Base-by-base conservation (phyloP, 2,329 filamentous ascomycete genomes). In the Trichoderma citrinoviride region DNA sequence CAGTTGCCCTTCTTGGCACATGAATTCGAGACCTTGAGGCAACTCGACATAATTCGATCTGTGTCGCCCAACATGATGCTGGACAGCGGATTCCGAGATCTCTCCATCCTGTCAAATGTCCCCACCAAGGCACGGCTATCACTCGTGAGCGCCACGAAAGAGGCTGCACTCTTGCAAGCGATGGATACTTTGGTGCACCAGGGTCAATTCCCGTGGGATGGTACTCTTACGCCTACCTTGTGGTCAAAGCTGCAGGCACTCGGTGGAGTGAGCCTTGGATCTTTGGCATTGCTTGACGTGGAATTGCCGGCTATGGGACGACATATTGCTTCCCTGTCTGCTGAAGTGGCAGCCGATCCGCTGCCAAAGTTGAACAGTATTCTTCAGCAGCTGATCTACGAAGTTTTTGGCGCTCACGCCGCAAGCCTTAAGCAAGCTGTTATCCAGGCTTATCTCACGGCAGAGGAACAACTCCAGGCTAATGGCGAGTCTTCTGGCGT, bases 271-370 rank as follows among this genome's bases (percentile, higher is more conserved):
- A 83, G 79, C 52, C 77, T 92, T 44, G 82, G 82, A 52, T 85
- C 87, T 47, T 77, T 92, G 54, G 81, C 84, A 50, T 80, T 89
- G 19, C 79, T 92, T 0, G 87, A 90, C 73, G 78, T 81, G 1
- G 90, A 92, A 71, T 76, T 91, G 56, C 86, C 87, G 8, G 78
- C 84, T 3, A 77, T 91, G 66, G 85, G 85, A 10, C 80, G 81
- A 50, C 82, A 86, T 64, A 70, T 90, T 27, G 77, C 83, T 54
- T 73, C 76, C 41, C 80, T 85, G 65, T 82, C 81, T 61, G 71
- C 77, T 37, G 76, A 84, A 27, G 74, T 89, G 47, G 75, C 80
- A 3, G 73, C 78, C 15, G 81, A 87, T 69, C 81, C 85, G 2
- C 69, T 85, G 3, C 70, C 72, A 12, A 77, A 81, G 47, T 77